These are phyloP conservation scores for Chlamydomonas urium DNA, from an alignment of 139 green algal genomes.

Conservation along the genomic window DNA sequence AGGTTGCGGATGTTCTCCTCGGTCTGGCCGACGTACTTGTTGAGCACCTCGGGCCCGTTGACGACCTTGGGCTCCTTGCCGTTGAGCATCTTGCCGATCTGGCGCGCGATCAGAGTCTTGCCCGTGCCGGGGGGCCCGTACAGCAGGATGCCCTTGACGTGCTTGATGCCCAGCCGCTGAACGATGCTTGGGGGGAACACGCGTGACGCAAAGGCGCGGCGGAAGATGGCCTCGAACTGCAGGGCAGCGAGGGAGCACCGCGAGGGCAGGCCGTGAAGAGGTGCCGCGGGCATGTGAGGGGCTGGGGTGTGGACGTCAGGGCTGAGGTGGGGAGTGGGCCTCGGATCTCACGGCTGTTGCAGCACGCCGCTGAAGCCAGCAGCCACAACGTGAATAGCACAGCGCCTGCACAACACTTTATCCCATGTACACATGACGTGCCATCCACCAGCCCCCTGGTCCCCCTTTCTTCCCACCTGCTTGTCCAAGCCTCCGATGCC, in stretches of 20 bases:
- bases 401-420: too few relatives aligned
- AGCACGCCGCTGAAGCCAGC: too few relatives aligned
- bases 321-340: too few relatives aligned
- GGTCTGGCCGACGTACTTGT: slow-evolving; percentile 85
- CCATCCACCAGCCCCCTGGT: too few relatives aligned
- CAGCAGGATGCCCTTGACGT: slow-evolving; percentile 76
- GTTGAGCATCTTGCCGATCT: slow-evolving; percentile 99
- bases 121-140: slow-evolving; percentile 72
- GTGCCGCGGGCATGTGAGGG: too few relatives aligned
- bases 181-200: slow-evolving; percentile 88
- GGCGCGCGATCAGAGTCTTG: slow-evolving; percentile 98
- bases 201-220: slow-evolving; percentile 90
- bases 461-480: too few relatives aligned
- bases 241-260: too few relatives aligned
- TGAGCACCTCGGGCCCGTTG: slow-evolving; percentile 66
- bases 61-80: slow-evolving; percentile 93
- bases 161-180: slow-evolving; percentile 89
- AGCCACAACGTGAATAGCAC: too few relatives aligned
- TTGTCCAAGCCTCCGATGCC: slow-evolving; percentile 94
- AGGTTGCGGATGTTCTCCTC: slow-evolving; percentile 98
- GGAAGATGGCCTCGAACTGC: slow-evolving; percentile 98
- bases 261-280: too few relatives aligned
- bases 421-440: too few relatives aligned
- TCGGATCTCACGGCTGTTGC: too few relatives aligned
- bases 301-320: too few relatives aligned